Evolutionary conservation across 176 grass and related monocot genomes (phyloP), one percentile per base, ranked within the genome.

Genomic region (Ensete ventricosum): DNA sequence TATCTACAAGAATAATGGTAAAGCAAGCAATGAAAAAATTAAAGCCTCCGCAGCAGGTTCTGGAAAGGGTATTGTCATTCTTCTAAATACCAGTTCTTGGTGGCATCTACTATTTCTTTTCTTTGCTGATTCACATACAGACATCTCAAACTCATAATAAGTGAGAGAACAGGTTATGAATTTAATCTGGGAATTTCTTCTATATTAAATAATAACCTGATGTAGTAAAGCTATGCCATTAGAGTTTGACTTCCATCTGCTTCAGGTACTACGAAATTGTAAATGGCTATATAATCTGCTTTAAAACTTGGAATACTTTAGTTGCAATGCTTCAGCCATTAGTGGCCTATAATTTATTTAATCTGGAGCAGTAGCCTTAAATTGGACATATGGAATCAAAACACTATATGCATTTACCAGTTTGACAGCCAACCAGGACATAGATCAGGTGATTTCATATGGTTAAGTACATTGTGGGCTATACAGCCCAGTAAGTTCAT

Each of bases 11-110:
- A 83, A 90, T 97, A 82, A 83, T 93, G 93, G 79, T 90, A 68
- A 97, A 97, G 80, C 85, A 97, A 84, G 87, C 89, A 79, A 90
- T 97, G 87, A 97, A 97, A 81, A 97, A 85, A 63, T 76, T 97
- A 76, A 64, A 43, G 73, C 67, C 90, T 78, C 90, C 87, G 49
- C 81, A 92, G 72, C 82, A 88, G 82, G 87, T 97, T 88, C 68
- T 93, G 73, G 83, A 93, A 71, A 88, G 88, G 90, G 93, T 97
- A 92, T 68, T 84, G 10, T n/a, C 13, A 26, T 80, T 29, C 22
- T 34, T 80, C 57, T 52, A n/a, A 73, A 77, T 16, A 50, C 5
- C 67, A 8, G 8, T 4, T 69, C 14, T 69, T 50, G 11, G 43
- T 50, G 6, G 11, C 12, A 8, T 51, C 10, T 70, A 51, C 17